A percentile compares a stretch with the other conserved stretches of the same genome.
phyloP scores from a whole-genome alignment of 306 rosid genomes.

The Delonix regia region DNA sequence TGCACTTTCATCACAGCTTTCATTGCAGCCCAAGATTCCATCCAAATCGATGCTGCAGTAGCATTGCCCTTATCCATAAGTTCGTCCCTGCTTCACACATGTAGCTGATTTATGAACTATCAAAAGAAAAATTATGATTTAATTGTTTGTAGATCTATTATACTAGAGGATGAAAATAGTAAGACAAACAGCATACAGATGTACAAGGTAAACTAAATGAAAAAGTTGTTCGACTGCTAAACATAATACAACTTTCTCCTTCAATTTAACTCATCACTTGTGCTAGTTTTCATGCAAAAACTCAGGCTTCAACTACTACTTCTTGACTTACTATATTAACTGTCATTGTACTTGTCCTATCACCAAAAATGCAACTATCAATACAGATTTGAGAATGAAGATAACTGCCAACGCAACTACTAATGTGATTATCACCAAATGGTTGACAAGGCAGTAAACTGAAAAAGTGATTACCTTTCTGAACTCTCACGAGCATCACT shows the following conservation, averaged over 20 bases:
- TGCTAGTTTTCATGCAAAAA: neutral
- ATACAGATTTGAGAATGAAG: neutral
- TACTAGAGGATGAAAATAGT: slow-evolving; percentile 20
- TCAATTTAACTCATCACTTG: neutral
- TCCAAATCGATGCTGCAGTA: slow-evolving; percentile 66
- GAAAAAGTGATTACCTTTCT: slow-evolving; percentile 54
- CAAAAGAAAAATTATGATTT: slow-evolving; percentile 19
- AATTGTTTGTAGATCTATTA: neutral
- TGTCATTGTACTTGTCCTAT: neutral
- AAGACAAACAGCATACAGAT: slow-evolving; percentile 16
- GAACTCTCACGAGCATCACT: slow-evolving; percentile 40
- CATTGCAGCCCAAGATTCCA: slow-evolving; percentile 78
- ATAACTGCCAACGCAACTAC: neutral
- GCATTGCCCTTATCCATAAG: slow-evolving; percentile 48
- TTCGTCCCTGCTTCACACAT: slow-evolving; percentile 55
- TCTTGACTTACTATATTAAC: neutral
- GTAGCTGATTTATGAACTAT: slow-evolving; percentile 33
- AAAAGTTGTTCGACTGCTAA: neutral
- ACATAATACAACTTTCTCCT: neutral
- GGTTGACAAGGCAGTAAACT: neutral
- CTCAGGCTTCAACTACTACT: too few species aligned
- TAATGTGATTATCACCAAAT: neutral
- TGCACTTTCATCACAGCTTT: slow-evolving; percentile 74
- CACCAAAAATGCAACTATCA: neutral
- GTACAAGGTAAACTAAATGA: neutral